These are phyloP conservation scores for Nevesoporus exiguus DNA, from an alignment of 768 basidiomycete genomes.

Conservation along the genomic window DNA sequence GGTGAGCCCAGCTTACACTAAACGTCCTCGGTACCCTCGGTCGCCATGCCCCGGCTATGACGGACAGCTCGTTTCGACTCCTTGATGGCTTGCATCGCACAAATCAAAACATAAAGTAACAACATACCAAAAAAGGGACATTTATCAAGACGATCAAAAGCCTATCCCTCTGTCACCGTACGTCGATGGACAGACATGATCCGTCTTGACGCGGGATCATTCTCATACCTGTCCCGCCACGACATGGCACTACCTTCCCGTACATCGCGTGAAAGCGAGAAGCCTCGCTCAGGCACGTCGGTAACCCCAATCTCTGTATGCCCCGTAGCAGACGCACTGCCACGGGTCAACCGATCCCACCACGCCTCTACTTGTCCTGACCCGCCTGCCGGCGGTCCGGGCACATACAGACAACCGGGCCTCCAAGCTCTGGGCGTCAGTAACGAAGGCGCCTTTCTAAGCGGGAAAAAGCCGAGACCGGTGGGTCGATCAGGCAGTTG, in stretches of 20 bases:
- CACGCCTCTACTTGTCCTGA: not conserved
- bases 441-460: conserved; percentile 3
- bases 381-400: conserved; percentile 14
- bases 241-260: conserved; percentile 1
- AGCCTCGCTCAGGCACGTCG: not conserved
- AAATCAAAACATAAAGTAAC: conserved; percentile 11
- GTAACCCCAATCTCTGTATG: not conserved
- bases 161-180: conserved; percentile 1
- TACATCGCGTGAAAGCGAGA: not conserved
- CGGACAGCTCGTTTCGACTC: not conserved
- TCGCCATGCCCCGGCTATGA: not conserved
- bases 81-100: not conserved
- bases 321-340: not conserved
- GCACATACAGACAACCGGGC: conserved; percentile 10
- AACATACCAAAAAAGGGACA: not conserved
- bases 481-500: not conserved
- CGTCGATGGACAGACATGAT: conserved; percentile 6
- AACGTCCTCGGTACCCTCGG: not conserved
- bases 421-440: conserved; percentile 12
- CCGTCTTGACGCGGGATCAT: conserved; percentile 20
- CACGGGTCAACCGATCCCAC: conserved; percentile 7
- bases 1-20: not conserved
- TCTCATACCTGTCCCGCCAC: conserved; percentile 23
- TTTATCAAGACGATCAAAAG: not conserved
- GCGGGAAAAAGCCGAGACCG: conserved; percentile 8